Conservation (phyloP, 345 rosid species). For the Durio zibethinus region DNA sequence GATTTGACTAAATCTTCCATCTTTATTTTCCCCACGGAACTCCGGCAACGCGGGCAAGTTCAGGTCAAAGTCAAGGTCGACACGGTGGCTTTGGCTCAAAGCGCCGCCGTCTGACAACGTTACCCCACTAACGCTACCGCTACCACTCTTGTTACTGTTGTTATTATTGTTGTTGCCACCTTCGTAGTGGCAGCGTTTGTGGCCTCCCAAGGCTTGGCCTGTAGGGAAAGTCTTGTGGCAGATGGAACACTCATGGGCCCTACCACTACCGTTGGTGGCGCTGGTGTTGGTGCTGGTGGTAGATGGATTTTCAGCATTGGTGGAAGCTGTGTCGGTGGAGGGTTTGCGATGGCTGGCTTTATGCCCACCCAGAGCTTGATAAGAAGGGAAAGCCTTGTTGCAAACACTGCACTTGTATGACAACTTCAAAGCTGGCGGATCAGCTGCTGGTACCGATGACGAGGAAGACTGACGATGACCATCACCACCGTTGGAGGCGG, state of each 20-base stretch:
- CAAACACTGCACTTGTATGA: conserved; percentile 77
- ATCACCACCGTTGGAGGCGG: not conserved
- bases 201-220: conserved; percentile 97
- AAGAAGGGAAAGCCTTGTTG: conserved; percentile 70
- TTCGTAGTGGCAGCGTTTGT: conserved; percentile 96
- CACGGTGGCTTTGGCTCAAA: conserved; percentile 41
- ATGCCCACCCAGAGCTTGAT: conserved; percentile 96
- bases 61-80: conserved; percentile 56
- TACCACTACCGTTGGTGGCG: conserved; percentile 31
- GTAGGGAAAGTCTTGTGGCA: conserved; percentile 86
- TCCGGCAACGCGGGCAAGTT: conserved; percentile 85
- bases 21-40: conserved; percentile 19
- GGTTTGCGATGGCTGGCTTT: conserved; percentile 93
- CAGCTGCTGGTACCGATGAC: not conserved
- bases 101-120: conserved; percentile 42
- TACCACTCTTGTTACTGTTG: conserved; percentile 6
- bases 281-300: conserved; percentile 2
- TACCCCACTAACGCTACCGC: conserved; percentile 41
- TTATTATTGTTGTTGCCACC: conserved; percentile 35
- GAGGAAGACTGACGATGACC: not conserved
- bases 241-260: conserved; percentile 84
- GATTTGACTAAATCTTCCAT: conserved; percentile 8
- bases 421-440: conserved; percentile 30
- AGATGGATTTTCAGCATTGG: conserved; percentile 18
- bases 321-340: conserved; percentile 12